Conservation (phyloP, 805 yeast genomes). For the Maudiozyma turicensis region DNA sequence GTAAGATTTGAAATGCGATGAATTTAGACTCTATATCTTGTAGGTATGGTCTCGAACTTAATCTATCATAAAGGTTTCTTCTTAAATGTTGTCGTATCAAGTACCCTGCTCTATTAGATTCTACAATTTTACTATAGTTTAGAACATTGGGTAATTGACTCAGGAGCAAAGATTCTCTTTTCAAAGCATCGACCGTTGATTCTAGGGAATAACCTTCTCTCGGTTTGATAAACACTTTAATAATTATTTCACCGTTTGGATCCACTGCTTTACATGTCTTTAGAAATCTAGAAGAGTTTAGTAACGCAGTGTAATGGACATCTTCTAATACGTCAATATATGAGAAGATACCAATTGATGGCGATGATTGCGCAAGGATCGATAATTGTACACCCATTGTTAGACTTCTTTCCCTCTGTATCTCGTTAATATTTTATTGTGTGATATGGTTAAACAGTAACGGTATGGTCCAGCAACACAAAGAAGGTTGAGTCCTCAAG, state of each 20-base stretch:
- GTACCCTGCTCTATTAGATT: slow-evolving; percentile 89
- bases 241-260: slow-evolving; percentile 58
- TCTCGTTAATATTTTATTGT: too few relatives aligned
- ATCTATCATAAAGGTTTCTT: slow-evolving; percentile 76
- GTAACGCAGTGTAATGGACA: slow-evolving; percentile 62
- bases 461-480: too few relatives aligned
- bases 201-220: slow-evolving; percentile 17
- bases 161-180: slow-evolving; percentile 30
- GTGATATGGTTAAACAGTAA: too few relatives aligned
- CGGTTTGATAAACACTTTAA: slow-evolving; percentile 79
- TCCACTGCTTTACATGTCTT: slow-evolving; percentile 80
- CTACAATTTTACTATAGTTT: slow-evolving; percentile 65
- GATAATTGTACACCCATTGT: slow-evolving; percentile 87
- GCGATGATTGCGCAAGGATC: slow-evolving; percentile 78
- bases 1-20: slow-evolving; percentile 70
- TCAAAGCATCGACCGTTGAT: slow-evolving; percentile 28
- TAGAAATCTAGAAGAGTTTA: slow-evolving; percentile 75
- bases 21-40: slow-evolving; percentile 75
- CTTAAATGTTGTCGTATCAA: slow-evolving; percentile 72
- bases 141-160: slow-evolving; percentile 50
- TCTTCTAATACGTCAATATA: slow-evolving; percentile 73
- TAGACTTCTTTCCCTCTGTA: not conserved
- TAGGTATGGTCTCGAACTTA: slow-evolving; percentile 80
- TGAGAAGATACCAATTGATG: slow-evolving; percentile 85
- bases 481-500: not conserved